Conservation (phyloP, 1,139 yeast species). For the Pichia sp. region DNA sequence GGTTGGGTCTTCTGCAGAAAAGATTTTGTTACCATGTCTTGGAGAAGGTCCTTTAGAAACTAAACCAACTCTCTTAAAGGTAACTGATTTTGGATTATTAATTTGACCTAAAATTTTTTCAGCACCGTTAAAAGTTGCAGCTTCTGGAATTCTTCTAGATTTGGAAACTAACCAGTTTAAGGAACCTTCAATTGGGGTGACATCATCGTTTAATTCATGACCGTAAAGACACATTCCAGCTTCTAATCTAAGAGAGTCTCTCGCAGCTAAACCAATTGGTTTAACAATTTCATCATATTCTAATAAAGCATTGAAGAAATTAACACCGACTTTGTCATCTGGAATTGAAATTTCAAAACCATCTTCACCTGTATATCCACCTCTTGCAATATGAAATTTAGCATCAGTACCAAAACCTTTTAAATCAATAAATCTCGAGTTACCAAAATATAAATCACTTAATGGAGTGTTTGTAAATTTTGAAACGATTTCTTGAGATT, state of each 20-base stretch:
- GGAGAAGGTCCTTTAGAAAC: conserved; percentile 86
- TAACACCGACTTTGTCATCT: conserved; percentile 47
- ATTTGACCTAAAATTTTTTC: conserved; percentile 64
- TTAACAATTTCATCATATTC: conserved; percentile 47
- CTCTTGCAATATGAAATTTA: conserved; percentile 72
- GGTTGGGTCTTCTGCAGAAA: conserved; percentile 39
- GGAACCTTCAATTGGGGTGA: conserved; percentile 84
- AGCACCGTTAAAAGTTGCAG: conserved; percentile 66
- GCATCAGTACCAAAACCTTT: conserved; percentile 35
- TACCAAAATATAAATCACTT: conserved; percentile 65
- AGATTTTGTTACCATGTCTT: conserved; percentile 72
- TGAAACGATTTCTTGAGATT: conserved; percentile 60
- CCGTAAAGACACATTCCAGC: conserved; percentile 99
- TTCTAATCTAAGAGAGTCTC: conserved; percentile 90
- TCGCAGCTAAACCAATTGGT: conserved; percentile 94
- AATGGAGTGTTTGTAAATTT: conserved; percentile 58
- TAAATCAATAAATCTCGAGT: conserved; percentile 51
- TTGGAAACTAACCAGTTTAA: conserved; percentile 87
- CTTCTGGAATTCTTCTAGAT: conserved; percentile 50
- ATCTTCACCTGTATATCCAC: conserved; percentile 98
- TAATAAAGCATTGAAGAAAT: conserved; percentile 58
- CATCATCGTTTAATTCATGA: conserved; percentile 74
- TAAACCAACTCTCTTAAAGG: conserved; percentile 70
- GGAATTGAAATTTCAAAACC: conserved; percentile 92
- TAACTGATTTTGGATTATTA: conserved; percentile 50